Evolutionary conservation across 148 eudicot genomes (phyloP), one percentile per base, ranked within the genome.

Genomic region (Amaranthus palmeri): DNA sequence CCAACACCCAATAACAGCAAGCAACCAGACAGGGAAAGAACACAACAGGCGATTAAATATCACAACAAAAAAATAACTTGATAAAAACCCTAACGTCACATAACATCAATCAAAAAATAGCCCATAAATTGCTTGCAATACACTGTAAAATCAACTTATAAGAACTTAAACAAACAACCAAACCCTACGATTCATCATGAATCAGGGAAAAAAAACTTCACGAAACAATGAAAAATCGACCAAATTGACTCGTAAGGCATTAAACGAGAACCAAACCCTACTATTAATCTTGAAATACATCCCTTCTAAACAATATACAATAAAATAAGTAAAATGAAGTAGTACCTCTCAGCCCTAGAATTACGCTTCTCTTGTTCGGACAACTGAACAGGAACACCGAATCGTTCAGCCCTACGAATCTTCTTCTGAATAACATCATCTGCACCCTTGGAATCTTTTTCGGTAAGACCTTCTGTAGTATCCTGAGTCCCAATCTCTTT

Each of bases 371-470:
- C 96, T 46, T 81, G 77, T 72, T 90, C 97, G 5, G 96, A 88
- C 40, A 90, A 68, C 65, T 86, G 79, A 41, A 92, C 88, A 10
- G 93, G 87, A 72, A 90, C 77, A 11, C 97, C 97, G 61, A 92
- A 92, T 36, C 97, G 78, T 78, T 92, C 97, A 13, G 97, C 97
- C 13, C 97, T 75, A 52, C 83, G 83, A 66, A 84, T 76, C 87
- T 92, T 92, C 90, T 81, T 92, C 82, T 85, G 79, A n/a, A 78
- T 54, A 77, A 76, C 83, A 18, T 82, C 67, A 14, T 15, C 63
- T 2, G 25, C 49, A 18, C 42, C 61, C 58, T 83, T 86, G 70
- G 82, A 57, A 8, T 70, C 80, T 5, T 54, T 77, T 3, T 45
- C 77, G 4, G 60, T 25, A 25, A 25, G 36, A 25, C 36, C 2